Evolutionary conservation across 257 asterid species (phyloP), one percentile per base, ranked within the genome.

Genomic region (Petunia axillaris): DNA sequence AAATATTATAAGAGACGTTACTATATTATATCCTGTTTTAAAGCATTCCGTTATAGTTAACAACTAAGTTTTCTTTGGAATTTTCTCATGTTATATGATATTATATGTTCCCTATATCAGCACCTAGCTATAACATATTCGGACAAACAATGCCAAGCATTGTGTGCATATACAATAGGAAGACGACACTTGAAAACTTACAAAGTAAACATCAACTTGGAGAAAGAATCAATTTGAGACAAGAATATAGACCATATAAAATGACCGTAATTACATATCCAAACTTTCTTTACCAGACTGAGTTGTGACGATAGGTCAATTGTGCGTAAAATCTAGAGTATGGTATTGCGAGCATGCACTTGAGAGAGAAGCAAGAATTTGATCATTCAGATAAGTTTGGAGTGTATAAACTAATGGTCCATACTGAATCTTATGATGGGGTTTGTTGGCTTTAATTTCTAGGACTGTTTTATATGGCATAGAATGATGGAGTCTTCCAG

Each of bases 401-500:
- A 36, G 66, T 54, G 35, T 68, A 66, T 52, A 73, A 1, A 11
- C 58, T 75, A 25, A 64, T 79, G 58, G 78, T 65, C 36, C 75
- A 55, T 40, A 16, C 53, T 58, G 65, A 59, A 50, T 60, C 76
- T 59, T 62, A n/a, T 79, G 44, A 57, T 64, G 54, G 5, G 53
- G 75, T 75, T 79, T 79, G 46, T 8, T 50, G 59, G 59, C 10
- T 25, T 25, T 25, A 25, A 25, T 77, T 58, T 75, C 64, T 59
- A 9, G 37, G 10, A 14, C 40, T 65, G 4, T 79, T 81, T 74
- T 83, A 74, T 68, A 76, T 79, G 25, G 2, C 38, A 2, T 8
- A 16, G 36, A 59, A 3, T 48, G 87, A 75, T 55, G 38, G 13
- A 10, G 82, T 64, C 77, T 63, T 16, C 35, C 25, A 55, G 82